Evolutionary conservation across 2,329 filamentous ascomycete genomes (phyloP).

Genomic region (Penicillium vulpinum): DNA sequence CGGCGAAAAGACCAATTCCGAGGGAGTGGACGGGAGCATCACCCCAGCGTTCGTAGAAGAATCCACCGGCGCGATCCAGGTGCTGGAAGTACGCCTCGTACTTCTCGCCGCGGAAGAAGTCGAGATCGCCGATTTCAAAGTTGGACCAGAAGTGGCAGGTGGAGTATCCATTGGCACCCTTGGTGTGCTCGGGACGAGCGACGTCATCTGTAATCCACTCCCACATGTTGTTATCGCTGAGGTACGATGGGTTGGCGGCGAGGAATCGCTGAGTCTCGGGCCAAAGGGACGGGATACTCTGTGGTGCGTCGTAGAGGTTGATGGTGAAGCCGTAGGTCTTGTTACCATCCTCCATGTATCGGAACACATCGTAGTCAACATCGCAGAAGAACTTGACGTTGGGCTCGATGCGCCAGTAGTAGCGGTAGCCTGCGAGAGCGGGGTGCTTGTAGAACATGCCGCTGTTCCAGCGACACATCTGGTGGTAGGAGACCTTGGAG

Average conservation of each 20-base stretch:
- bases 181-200: constrained; percentile 75
- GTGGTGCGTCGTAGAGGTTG: constrained; percentile 88
- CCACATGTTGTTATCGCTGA: constrained; percentile 82
- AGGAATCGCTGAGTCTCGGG: constrained; percentile 94
- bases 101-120: constrained; percentile 83
- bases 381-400: constrained; percentile 99
- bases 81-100: constrained; percentile 98
- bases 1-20: constrained; percentile 87
- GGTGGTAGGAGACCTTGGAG: constrained; percentile 85
- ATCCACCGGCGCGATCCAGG: constrained; percentile 87
- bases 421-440: constrained; percentile 75
- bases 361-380: constrained; percentile 96
- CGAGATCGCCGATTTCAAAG: constrained; percentile 93
- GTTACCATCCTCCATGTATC: constrained; percentile 96
- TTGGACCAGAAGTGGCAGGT: constrained; percentile 99
- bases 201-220: constrained; percentile 80
- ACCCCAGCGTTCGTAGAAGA: constrained; percentile 98
- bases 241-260: constrained; percentile 75
- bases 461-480: constrained; percentile 99
- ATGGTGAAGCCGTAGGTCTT: constrained; percentile 99
- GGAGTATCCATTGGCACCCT: constrained; percentile 85
- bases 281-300: constrained; percentile 86
- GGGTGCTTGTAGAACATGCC: constrained; percentile 97
- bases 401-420: constrained; percentile 98
- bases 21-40: constrained; percentile 97